phyloP scores from a whole-genome alignment of 2,329 filamentous ascomycete genomes.

The Aspergillus intermedius region DNA sequence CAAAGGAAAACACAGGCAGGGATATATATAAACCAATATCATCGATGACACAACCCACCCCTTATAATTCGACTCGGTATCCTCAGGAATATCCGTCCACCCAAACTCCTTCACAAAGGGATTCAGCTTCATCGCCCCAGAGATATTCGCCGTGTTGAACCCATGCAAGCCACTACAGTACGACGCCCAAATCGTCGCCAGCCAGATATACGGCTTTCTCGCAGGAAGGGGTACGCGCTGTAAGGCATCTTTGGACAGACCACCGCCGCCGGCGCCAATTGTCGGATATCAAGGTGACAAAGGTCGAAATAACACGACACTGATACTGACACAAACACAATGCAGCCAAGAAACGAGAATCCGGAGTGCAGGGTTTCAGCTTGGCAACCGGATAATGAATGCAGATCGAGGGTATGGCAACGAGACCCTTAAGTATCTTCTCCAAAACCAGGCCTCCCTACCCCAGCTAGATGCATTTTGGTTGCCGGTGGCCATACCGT shows the following conservation, averaged over 20 bases:
- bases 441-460: neutral
- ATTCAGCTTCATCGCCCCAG: conserved; percentile 14
- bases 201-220: conserved; percentile 11
- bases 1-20: neutral
- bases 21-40: conserved; percentile 10
- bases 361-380: neutral
- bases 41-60: conserved; percentile 17
- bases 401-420: too few relatives aligned
- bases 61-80: conserved; percentile 8
- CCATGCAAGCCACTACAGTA: conserved; percentile 16
- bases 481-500: neutral
- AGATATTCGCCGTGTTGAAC: conserved; percentile 20
- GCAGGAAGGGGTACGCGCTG: conserved; percentile 10
- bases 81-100: conserved; percentile 7
- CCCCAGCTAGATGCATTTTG: too few relatives aligned
- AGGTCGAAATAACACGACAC: too few relatives aligned
- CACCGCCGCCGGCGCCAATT: conserved; percentile 13
- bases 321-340: too few relatives aligned
- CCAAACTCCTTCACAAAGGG: conserved; percentile 14
- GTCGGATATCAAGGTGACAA: neutral
- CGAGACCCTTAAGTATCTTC: neutral
- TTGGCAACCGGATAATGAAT: neutral
- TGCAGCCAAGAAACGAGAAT: neutral
- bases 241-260: conserved; percentile 11
- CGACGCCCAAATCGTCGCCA: conserved; percentile 14